Base-by-base conservation (phyloP, 495 filamentous ascomycete species). In the Penicillium bialowiezense region DNA sequence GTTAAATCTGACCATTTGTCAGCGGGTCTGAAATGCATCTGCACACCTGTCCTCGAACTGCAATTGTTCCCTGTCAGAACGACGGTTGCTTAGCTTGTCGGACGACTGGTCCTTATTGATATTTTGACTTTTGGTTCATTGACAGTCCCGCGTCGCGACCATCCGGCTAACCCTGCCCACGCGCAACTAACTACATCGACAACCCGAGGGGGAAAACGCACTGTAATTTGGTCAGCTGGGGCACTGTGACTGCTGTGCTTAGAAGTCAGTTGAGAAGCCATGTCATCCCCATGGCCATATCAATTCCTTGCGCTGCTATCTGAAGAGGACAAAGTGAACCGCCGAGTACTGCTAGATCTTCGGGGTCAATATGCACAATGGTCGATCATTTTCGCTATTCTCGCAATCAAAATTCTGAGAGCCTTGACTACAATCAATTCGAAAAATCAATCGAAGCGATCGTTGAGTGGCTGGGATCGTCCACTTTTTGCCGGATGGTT, bases 301-400 rank as follows among this genome's bases (percentile, higher is more conserved):
- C 72, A 79, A 37, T 82, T 89, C 59, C 44, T 83, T 33, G 65
- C 75, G 38, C 70, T 86, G 17, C n/a, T n/a, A n/a, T 74, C 75
- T 7, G 56, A 70, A 13, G 72, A 70, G 18, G 75, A 88, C 48
- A 75, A 73, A 50, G 63, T 76, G 12, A 70, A 67, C 10, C 78
- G 86, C 17, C 77, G 82, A 23, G 69, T 75, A 38, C 62, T 80
- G 9, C 75, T 88, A 14, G 78, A 84, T 60, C 66, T 75, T 17
- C 80, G 84, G 42, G 84, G 80, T 14, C 62, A 71, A 41, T 78
- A 78, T 44, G 85, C 85, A 31, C 84, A 88, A 59, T 65, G 79
- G 37, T 84, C 84, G 2, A 66, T 77, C 15, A 35, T 87, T 32
- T 33, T 79, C 1, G 79, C 76, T 2, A 68, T 85, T 5, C 46